Evolutionary conservation across 2,329 filamentous ascomycete species (phyloP).

Genomic region (Colletotrichum truncatum): DNA sequence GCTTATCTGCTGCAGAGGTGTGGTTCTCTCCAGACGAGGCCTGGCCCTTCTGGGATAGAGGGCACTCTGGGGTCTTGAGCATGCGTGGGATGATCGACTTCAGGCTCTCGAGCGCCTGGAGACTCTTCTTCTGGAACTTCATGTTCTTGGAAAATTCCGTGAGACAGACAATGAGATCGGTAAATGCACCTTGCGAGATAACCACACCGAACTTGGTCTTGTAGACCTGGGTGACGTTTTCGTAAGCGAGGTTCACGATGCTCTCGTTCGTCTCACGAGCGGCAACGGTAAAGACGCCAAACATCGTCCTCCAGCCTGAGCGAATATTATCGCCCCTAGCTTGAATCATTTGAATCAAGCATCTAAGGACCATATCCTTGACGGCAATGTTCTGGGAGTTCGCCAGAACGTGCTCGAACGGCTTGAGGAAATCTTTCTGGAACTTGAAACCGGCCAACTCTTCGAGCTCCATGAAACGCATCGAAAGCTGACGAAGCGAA

Average conservation of each 20-base stretch:
- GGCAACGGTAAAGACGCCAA: constrained; percentile 96
- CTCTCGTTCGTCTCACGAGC: constrained; percentile 92
- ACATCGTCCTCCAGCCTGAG: constrained; percentile 99
- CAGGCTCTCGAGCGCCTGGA: constrained; percentile 93
- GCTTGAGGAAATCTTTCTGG: constrained; percentile 98
- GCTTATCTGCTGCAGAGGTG: constrained; percentile 53
- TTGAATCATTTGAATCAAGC: constrained; percentile 99
- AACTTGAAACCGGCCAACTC: constrained; percentile 99
- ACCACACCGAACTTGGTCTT: constrained; percentile 95
- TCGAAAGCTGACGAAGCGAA: constrained; percentile 92
- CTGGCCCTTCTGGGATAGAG: constrained; percentile 74
- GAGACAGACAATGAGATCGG: constrained; percentile 93
- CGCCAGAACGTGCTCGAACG: constrained; percentile 96
- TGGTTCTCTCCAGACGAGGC: constrained; percentile 43
- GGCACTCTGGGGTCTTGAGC: constrained; percentile 95
- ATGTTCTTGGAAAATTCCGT: constrained; percentile 99
- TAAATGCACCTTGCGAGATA: constrained; percentile 95
- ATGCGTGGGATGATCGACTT: constrained; percentile 95
- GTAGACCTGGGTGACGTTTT: constrained; percentile 96
- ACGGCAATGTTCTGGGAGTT: constrained; percentile 92
- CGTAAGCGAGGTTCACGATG: constrained; percentile 96
- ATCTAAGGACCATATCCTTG: constrained; percentile 96
- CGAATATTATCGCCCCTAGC: constrained; percentile 95
- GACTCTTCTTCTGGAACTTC: constrained; percentile 97
- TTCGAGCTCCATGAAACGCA: constrained; percentile 99